phyloP scores from a whole-genome alignment of 2,329 filamentous ascomycete genomes.

The Fusarium compactum region DNA sequence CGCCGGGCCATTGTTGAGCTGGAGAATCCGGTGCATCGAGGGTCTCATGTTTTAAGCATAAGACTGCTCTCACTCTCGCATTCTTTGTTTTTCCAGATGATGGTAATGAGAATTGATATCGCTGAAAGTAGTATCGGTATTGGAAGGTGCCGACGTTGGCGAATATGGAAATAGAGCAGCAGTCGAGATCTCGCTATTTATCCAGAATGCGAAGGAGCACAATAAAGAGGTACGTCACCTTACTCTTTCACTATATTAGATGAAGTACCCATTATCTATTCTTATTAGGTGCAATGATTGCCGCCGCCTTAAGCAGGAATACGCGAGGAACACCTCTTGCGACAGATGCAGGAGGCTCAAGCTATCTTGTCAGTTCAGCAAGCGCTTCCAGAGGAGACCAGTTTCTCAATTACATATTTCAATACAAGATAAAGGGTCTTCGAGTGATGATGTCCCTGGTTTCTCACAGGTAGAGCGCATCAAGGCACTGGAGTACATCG shows the following conservation, averaged over 20 bases:
- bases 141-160: not conserved
- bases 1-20: constrained; percentile 20
- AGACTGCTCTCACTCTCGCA: not conserved
- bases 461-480: constrained; percentile 39
- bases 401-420: not conserved
- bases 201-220: constrained; percentile 16
- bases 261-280: not conserved
- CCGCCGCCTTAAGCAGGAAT: constrained; percentile 41
- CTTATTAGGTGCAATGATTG: constrained; percentile 37
- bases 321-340: constrained; percentile 32
- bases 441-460: not conserved
- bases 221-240: constrained; percentile 6
- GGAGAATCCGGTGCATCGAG: constrained; percentile 1
- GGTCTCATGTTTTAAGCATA: constrained; percentile 7
- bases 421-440: not conserved
- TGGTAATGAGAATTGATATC: no score
- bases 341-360: constrained; percentile 36
- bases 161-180: constrained; percentile 3
- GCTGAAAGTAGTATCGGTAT: not conserved
- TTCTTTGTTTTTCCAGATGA: not conserved
- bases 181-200: not conserved
- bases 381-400: constrained; percentile 26
- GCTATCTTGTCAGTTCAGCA: constrained; percentile 28
- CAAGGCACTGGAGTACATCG: constrained; percentile 32
- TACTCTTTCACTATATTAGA: no score